phyloP scores from a whole-genome alignment of 805 yeast species.

The Metschnikowia vanudenii region DNA sequence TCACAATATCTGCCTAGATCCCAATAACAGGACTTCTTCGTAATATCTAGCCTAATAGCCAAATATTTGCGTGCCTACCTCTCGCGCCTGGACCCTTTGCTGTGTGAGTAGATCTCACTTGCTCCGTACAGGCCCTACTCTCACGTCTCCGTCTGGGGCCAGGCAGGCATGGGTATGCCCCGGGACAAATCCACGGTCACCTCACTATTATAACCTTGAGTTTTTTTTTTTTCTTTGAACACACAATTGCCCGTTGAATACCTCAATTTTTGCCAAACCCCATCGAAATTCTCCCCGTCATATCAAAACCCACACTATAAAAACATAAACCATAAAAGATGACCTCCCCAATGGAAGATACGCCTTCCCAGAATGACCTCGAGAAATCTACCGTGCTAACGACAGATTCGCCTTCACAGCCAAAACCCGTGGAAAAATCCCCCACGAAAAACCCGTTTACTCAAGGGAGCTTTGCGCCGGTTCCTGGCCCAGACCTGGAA shows the following conservation, averaged over 20 bases:
- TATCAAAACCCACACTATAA: too few species aligned
- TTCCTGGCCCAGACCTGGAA: not conserved
- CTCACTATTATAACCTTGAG: not conserved
- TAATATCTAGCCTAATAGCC: too few species aligned
- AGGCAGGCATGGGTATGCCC: not conserved
- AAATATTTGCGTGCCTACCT: too few species aligned
- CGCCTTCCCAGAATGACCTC: not conserved
- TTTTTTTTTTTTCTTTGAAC: not conserved
- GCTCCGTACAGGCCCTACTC: conserved; percentile 5
- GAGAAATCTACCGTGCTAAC: not conserved
- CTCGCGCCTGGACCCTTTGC: not conserved
- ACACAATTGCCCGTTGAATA: not conserved
- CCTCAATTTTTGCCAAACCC: too few species aligned
- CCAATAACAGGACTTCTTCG: too few species aligned
- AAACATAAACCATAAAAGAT: too few species aligned
- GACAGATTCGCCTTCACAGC: not conserved
- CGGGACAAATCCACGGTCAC: not conserved
- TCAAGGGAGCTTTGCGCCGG: conserved; percentile 5
- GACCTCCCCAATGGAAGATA: not conserved
- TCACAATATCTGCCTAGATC: too few species aligned
- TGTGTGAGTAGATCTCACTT: not conserved
- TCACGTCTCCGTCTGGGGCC: not conserved
- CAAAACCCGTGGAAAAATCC: not conserved
- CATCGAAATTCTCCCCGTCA: too few species aligned
- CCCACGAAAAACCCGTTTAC: conserved; percentile 14